Evolutionary conservation across 345 rosid genomes (phyloP).

Genomic region (Trapa bicornis): DNA sequence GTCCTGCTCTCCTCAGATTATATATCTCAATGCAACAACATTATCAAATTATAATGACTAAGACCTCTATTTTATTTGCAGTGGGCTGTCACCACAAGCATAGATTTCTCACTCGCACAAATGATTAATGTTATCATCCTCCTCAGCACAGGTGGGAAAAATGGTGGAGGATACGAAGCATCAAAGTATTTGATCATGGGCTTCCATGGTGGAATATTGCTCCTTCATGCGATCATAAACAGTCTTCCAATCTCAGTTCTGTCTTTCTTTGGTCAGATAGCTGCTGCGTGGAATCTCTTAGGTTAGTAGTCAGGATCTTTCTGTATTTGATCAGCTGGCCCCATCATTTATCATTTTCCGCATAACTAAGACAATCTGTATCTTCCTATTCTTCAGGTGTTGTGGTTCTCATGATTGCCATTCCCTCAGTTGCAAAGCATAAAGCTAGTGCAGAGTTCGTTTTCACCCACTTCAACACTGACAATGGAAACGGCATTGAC

Average conservation of each 20-base stretch:
- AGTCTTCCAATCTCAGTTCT: slow-evolving; percentile 77
- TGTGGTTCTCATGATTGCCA: slow-evolving; percentile 60
- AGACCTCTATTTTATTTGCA: slow-evolving; percentile 25
- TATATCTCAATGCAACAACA: background rate
- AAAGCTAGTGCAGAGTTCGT: slow-evolving; percentile 84
- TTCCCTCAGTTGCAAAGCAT: slow-evolving; percentile 65
- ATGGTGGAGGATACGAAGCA: slow-evolving; percentile 84
- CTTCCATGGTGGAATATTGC: slow-evolving; percentile 67
- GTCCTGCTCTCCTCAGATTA: background rate
- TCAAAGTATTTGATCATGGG: slow-evolving; percentile 68
- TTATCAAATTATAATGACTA: background rate
- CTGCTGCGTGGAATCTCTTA: slow-evolving; percentile 89
- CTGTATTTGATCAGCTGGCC: background rate
- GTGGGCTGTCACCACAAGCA: slow-evolving; percentile 85
- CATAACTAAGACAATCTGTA: background rate
- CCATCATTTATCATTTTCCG: background rate
- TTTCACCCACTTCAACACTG: slow-evolving; percentile 74
- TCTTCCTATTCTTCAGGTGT: slow-evolving; percentile 39
- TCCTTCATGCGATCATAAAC: slow-evolving; percentile 65
- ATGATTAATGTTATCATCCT: slow-evolving; percentile 62
- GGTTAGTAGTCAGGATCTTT: slow-evolving; percentile 24
- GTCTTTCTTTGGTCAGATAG: slow-evolving; percentile 82
- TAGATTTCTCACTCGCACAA: slow-evolving; percentile 60
- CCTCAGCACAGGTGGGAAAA: slow-evolving; percentile 87
- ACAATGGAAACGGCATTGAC: slow-evolving; percentile 57